Percentiles rank a stretch among this genome's conserved stretches.
Evolutionary conservation across 2,329 filamentous ascomycete genomes (phyloP).

Genomic region (Ilyonectria mors-panacis): DNA sequence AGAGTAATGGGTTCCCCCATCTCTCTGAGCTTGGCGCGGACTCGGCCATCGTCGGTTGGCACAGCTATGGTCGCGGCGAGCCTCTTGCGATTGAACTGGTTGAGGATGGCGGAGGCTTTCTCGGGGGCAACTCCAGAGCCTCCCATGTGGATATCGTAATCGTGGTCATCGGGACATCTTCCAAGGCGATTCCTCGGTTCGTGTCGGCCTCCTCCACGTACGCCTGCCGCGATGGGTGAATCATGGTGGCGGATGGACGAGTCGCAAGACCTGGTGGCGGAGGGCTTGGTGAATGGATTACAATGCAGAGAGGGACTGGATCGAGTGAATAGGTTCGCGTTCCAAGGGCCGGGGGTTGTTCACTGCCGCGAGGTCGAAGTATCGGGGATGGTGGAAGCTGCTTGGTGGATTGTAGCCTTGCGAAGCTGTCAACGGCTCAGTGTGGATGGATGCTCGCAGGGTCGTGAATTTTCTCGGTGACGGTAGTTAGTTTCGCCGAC

Average conservation of each 20-base stretch:
- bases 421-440: conserved; percentile 23
- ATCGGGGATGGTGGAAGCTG: not conserved
- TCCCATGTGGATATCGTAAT: conserved; percentile 83
- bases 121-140: conserved; percentile 79
- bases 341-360: not conserved
- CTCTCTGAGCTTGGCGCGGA: conserved; percentile 84
- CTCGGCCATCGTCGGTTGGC: conserved; percentile 91
- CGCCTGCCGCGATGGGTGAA: conserved; percentile 92
- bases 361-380: conserved; percentile 1
- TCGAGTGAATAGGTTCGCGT: not conserved
- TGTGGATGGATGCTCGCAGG: conserved; percentile 13
- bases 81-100: conserved; percentile 92
- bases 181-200: conserved; percentile 65
- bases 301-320: not conserved
- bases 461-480: conserved; percentile 42
- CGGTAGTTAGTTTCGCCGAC: conserved; percentile 50
- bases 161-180: conserved; percentile 76
- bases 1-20: conserved; percentile 94
- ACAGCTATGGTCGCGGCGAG: conserved; percentile 91
- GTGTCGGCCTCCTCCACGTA: conserved; percentile 89
- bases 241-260: conserved; percentile 60
- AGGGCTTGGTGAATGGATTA: not conserved
- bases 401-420: conserved; percentile 11
- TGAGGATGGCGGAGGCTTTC: conserved; percentile 87
- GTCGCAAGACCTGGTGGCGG: conserved; percentile 11